Evolutionary conservation across 108 stramenopile species (phyloP), one percentile per base, ranked within the genome.

Genomic region (Epithemia pelagica): DNA sequence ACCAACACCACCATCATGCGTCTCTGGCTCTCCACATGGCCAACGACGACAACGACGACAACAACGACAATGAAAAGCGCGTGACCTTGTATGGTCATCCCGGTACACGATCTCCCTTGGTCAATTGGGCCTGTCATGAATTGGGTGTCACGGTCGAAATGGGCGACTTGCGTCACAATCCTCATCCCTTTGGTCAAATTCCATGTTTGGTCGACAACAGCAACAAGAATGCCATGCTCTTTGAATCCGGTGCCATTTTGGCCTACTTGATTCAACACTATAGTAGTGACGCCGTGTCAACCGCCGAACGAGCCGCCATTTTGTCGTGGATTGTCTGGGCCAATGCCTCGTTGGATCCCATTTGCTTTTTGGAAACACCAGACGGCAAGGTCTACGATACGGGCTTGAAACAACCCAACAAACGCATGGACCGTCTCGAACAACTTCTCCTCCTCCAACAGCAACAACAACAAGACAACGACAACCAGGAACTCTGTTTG

Each of bases 191-290:
- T 72, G 79, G 83, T 29, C 94, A 92, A 73, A 76, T 92, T 29
- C 94, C 94, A 25, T 90, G 82, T 61, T 74, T 95, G 23, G 76
- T 75, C 0, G 87, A 88, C 68, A 75, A 86, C 58, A 76, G 74
- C 0, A 87, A 88, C 68, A 76, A 84, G 58, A 70, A 74, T 15
- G 87, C 84, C 7, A n/a, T 82, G 33, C 82, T 92, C 19, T 95
- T 92, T 70, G 94, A 95, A 73, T 85, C 83, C 30, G 94, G 91
- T 2, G 94, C 94, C 52, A 92, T 92, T 64, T 68, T 95, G 54
- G 76, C 77, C 30, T 90, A 95, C 74, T 63, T 95, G 52, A 68
- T 64, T 56, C 29, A 77, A 78, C 59, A 81, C 76, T 32, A 67
- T 59, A 52, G 52, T 46, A 51, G 58, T 0, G 25, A 74, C 54